Base-by-base conservation (phyloP, 768 basidiomycete genomes). In the Cyclocybe cylindracea region DNA sequence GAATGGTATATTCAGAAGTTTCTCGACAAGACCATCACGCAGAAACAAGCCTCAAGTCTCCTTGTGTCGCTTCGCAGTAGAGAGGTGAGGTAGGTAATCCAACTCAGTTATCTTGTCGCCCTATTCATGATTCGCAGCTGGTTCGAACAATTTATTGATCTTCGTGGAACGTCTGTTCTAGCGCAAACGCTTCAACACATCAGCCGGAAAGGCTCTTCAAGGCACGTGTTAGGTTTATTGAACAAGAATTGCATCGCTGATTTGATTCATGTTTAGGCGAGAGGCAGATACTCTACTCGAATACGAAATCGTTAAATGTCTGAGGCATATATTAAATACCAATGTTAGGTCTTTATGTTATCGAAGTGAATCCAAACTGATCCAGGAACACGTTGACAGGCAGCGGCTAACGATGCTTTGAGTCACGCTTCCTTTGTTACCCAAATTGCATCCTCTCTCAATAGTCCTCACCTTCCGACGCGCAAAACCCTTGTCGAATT, bases 1-100 rank as follows among this genome's bases (percentile, higher is more conserved):
- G 90, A 97, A 66, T 97, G 89, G 89, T 98, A 94, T 65, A 84
- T 98, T 57, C 83, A 86, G 68, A 92, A 87, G 69, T 92, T 97
- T 65, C 75, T 98, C 63, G 89, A 95, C 63, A 84, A 84, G 53
- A 89, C 89, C 2, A 85, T 97, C 44, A 94, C 87, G 1, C 71
- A 84, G 38, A 90, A 91, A 69, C 86, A 94, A 56, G 89, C 91
- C 8, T 76, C 79, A 16, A 84, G 88, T 50, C 73, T 98, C 41
- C 78, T 78, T 60, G 89, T 87, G 29, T 97, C 80, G 5, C 65
- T 94, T 58, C 79, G 95, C 48, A 90, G 91, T 44, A 85, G 87
- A 61, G 87, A 92, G 64, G 70, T 94, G 48, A 82, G 81, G 91
- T 95, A 66, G 53, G 80, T 69, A 29, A 43, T 40, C 45, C 9